Conservation (phyloP, 345 rosid species). For the rapeseed (Brassica napus) region Da-Ae NC_063444.1:48314001-48314500, state of each 20-base stretch:
- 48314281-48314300: constrained; percentile 41
- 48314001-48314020: constrained; percentile 25
- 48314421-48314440: too few species aligned
- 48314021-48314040: not conserved
- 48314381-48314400: not conserved
- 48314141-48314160: too few species aligned
- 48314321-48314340: constrained; percentile 13
- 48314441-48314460: constrained; percentile 27
- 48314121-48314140: too few species aligned
- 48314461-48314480: constrained; percentile 30
- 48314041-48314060: not conserved
- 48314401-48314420: not conserved
- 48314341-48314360: too few species aligned
- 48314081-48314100: too few species aligned
- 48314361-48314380: not conserved
- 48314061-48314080: too few species aligned
- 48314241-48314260: constrained; percentile 25
- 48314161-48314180: too few species aligned
- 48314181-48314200: too few species aligned
- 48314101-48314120: too few species aligned
- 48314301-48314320: constrained; percentile 41
- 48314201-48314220: too few species aligned
- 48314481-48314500: constrained; percentile 8
- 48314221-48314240: constrained; percentile 10
- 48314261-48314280: constrained; percentile 28